These are phyloP conservation scores for Beta lomatogona DNA, from an alignment of 179 eudicot genomes.

Conservation along the genomic window DNA sequence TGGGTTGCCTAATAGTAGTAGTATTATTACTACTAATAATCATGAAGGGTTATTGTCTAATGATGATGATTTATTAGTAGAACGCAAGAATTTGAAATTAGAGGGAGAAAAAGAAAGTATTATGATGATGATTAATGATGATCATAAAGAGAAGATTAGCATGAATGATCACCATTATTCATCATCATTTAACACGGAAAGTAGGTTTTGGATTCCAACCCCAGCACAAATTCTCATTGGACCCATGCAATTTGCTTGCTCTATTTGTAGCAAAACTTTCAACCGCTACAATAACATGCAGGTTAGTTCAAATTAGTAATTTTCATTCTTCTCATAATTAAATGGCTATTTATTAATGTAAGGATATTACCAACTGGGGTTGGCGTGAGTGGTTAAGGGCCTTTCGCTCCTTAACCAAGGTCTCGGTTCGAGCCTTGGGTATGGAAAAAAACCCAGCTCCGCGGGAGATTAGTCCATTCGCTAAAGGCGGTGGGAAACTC, in stretches of 20 bases:
- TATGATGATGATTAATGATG: constrained; percentile 28
- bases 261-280: constrained; percentile 84
- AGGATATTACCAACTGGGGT: too few relatives aligned
- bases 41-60: constrained; percentile 22
- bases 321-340: not conserved
- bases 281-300: constrained; percentile 96
- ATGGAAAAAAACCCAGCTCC: too few relatives aligned
- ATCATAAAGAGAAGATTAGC: constrained; percentile 24
- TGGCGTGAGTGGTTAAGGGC: too few relatives aligned
- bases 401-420: too few relatives aligned
- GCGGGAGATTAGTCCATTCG: too few relatives aligned
- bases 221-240: constrained; percentile 81
- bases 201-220: constrained; percentile 92
- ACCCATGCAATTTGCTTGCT: constrained; percentile 88
- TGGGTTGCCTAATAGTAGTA: constrained; percentile 58
- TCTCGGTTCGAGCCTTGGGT: too few relatives aligned
- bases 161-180: constrained; percentile 22
- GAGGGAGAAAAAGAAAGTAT: constrained; percentile 25
- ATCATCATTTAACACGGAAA: constrained; percentile 37
- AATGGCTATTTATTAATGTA: not conserved
- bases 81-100: constrained; percentile 27
- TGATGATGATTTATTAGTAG: constrained; percentile 25
- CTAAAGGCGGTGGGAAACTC: too few relatives aligned
- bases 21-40: not conserved
- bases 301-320: constrained; percentile 35